A percentile compares a stretch with the other conserved stretches of the same genome.
These are phyloP conservation scores for Anthracocystis walkeri DNA, from an alignment of 1,284 basidiomycete genomes.

Conservation along the genomic window DNA sequence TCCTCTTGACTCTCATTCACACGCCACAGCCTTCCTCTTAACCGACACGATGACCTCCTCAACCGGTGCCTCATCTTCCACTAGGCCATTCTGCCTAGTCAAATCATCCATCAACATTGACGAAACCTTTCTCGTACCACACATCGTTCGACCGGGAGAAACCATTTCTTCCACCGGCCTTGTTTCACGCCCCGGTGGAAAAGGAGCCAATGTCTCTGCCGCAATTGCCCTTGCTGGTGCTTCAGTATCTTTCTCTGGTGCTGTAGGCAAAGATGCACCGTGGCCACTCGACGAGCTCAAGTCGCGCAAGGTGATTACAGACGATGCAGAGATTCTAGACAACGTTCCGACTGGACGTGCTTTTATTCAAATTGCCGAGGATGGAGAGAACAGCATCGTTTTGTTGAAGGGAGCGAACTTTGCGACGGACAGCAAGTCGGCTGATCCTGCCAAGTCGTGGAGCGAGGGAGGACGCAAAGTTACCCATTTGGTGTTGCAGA, in stretches of 20 bases:
- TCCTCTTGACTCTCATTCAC: background rate
- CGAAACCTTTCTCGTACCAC: conserved; percentile 64
- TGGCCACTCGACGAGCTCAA: conserved; percentile 64
- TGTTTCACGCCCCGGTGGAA: conserved; percentile 62
- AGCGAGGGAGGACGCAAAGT: conserved; percentile 6
- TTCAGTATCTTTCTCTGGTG: conserved; percentile 51
- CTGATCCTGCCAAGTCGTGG: conserved; percentile 40
- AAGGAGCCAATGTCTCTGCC: conserved; percentile 67
- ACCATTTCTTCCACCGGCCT: conserved; percentile 63
- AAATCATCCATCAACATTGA: conserved; percentile 68
- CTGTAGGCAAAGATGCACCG: conserved; percentile 62
- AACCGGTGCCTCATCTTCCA: conserved; percentile 10
- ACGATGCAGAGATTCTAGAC: conserved; percentile 46
- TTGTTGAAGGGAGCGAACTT: conserved; percentile 67
- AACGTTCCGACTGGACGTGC: conserved; percentile 62
- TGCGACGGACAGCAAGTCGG: conserved; percentile 28
- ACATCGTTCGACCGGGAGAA: conserved; percentile 63
- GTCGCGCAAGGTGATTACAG: conserved; percentile 51
- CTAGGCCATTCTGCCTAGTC: conserved; percentile 58
- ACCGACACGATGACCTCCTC: conserved; percentile 15
- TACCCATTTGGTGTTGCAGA: conserved; percentile 74
- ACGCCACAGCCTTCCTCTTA: background rate
- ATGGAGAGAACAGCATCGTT: conserved; percentile 68
- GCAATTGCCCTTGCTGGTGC: conserved; percentile 63
- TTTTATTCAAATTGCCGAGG: conserved; percentile 66